Evolutionary conservation across 495 filamentous ascomycete genomes (phyloP), one percentile per base, ranked within the genome.

Genomic region (Hyaloscypha hepaticicola): DNA sequence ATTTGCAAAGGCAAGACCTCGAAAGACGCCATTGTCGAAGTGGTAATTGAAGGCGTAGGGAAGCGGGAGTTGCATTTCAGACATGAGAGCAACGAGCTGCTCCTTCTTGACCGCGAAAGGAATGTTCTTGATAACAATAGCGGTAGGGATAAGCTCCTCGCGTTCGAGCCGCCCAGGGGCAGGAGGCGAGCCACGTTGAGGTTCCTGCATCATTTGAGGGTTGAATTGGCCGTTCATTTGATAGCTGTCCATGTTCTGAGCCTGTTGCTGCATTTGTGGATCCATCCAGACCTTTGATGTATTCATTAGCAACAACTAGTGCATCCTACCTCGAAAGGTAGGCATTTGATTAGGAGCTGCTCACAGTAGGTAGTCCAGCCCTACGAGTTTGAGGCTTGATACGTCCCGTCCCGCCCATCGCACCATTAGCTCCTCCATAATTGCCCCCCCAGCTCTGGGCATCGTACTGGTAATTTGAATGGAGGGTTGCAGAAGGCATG

Each of bases 21-120:
- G 84, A 78, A 99, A 99, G 22, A 99, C 94, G 24, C 95, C 95
- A 72, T 96, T 96, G 73, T 99, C 95, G 74, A 99, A 99, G 75
- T 99, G 95, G 70, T 99, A 99, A 77, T 99, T 99, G 83, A 99
- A 99, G 5, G 95, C 95, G 73, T 99, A 99, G 0, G 95, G 95
- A 45, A 97, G 85, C 1, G 95, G 95, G 29, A 98, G 83, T 61
- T 88, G 87, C 78, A 97, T 82, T 25, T 96, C 89, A 16, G 91
- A 93, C 95, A 99, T 98, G 68, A 97, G 79, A 63, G 87, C 83
- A 21, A 96, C 90, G 49, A 99, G 83, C 75, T 93, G 90, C 75
- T 99, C 95, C 78, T 97, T 97, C 78, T 97, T 93, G 50, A 97
- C 92, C 51, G 95, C 95, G 73, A 99, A 99, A 2, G 96, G 95